Evolutionary conservation across 2,329 filamentous ascomycete genomes (phyloP).

Genomic region (Diaporthe nobilis): DNA sequence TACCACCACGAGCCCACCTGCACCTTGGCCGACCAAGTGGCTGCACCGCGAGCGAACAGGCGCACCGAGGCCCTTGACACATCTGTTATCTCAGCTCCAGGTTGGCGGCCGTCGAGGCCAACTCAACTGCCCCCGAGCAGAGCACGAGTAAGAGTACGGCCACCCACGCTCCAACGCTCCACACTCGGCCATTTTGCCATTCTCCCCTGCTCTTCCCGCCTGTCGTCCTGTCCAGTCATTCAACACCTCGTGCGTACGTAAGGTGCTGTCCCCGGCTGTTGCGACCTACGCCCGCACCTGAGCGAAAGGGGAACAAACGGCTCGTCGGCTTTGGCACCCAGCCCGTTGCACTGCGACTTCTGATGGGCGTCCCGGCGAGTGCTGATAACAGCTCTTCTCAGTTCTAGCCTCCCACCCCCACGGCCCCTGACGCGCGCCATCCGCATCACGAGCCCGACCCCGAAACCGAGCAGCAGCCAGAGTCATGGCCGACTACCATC

Average conservation of each 20-base stretch:
- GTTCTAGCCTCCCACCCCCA: conserved; percentile 35
- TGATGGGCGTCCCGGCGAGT: conserved; percentile 41
- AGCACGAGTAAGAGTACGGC: conserved; percentile 40
- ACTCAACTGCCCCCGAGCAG: conserved; percentile 31
- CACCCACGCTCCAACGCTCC: conserved; percentile 39
- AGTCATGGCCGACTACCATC: conserved; percentile 72
- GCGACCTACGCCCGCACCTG: conserved; percentile 37
- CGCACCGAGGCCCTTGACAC: conserved; percentile 29
- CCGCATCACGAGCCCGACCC: conserved; percentile 30
- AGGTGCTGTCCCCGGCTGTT: conserved; percentile 39
- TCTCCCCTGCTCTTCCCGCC: conserved; percentile 39
- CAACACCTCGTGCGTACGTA: conserved; percentile 40
- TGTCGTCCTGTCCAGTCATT: conserved; percentile 33
- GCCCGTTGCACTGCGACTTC: conserved; percentile 25
- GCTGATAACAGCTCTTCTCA: conserved; percentile 42
- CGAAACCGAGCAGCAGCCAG: conserved; percentile 46
- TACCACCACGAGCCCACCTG: conserved; percentile 27
- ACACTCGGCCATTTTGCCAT: conserved; percentile 41
- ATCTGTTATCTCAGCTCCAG: conserved; percentile 42
- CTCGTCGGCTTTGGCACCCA: conserved; percentile 31
- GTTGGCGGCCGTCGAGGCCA: conserved; percentile 45
- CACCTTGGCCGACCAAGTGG: conserved; percentile 28
- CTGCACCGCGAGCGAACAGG: conserved; percentile 9
- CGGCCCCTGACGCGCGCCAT: conserved; percentile 37
- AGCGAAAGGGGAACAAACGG: conserved; percentile 35